A percentile compares a stretch with the other conserved stretches of the same genome.
Evolutionary conservation across 495 filamentous ascomycete species (phyloP).

Genomic region (Extremus antarcticus): DNA sequence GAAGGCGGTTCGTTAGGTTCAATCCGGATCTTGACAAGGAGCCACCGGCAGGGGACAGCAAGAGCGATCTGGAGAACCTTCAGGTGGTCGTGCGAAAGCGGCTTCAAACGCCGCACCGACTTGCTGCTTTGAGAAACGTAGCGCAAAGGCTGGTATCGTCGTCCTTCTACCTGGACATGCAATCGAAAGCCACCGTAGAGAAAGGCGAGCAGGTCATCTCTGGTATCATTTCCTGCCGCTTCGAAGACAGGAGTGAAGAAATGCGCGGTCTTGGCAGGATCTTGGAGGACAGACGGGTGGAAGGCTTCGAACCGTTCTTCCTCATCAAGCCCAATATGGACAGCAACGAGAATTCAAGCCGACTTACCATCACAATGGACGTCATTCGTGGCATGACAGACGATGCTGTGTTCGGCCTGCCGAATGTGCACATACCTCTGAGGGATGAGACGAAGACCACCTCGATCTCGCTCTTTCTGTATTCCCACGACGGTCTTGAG

Average conservation of each 20-base stretch:
- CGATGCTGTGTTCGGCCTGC: conserved; percentile 9
- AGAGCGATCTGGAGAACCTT: conserved; percentile 10
- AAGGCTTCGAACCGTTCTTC: conserved; percentile 16
- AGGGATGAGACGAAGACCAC: conserved; percentile 7
- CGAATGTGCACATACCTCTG: conserved; percentile 16
- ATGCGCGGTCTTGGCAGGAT: conserved; percentile 18
- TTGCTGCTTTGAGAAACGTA: conserved; percentile 12
- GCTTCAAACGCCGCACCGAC: conserved; percentile 11
- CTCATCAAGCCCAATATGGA: conserved; percentile 8
- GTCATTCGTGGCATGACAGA: conserved; percentile 12
- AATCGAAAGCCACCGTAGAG: conserved; percentile 8
- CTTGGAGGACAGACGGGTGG: conserved; percentile 3
- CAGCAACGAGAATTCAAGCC: not conserved
- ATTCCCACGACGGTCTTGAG: conserved; percentile 15
- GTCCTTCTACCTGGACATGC: conserved; percentile 17
- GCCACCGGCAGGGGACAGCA: conserved; percentile 16
- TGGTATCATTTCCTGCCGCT: conserved; percentile 10
- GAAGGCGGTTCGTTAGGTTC: conserved; percentile 13
- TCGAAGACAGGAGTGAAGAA: conserved; percentile 15
- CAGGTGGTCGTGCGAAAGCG: conserved; percentile 10
- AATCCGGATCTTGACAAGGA: conserved; percentile 17
- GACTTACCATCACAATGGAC: conserved; percentile 8
- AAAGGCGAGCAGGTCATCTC: conserved; percentile 8
- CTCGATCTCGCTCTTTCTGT: conserved; percentile 11
- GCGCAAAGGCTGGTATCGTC: conserved; percentile 15